Conservation (phyloP, 1,284 basidiomycete genomes). For the Moniliella sp. region DNA sequence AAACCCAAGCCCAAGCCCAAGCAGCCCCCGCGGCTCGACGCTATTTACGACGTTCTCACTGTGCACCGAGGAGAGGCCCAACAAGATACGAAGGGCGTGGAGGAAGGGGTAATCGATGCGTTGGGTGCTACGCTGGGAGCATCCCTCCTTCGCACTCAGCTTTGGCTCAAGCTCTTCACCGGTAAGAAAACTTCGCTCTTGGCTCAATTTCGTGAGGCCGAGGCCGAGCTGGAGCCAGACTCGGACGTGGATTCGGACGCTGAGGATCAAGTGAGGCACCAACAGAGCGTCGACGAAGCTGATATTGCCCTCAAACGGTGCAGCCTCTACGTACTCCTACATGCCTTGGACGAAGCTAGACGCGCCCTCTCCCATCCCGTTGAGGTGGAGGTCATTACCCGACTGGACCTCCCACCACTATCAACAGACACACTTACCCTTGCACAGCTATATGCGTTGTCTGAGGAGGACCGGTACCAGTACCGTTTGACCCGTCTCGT, state of each 20-base stretch:
- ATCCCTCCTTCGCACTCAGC: too few species aligned
- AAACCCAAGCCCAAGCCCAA: too few species aligned
- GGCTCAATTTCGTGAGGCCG: neutral
- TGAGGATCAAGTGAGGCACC: too few species aligned
- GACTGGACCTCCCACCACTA: neutral
- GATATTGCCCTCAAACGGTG: neutral
- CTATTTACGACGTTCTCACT: too few species aligned
- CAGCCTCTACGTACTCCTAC: neutral
- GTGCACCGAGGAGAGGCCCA: too few species aligned
- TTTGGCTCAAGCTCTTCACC: neutral
- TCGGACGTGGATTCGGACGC: too few species aligned
- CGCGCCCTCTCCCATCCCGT: neutral
- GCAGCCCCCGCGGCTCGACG: too few species aligned
- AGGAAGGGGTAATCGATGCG: too few species aligned
- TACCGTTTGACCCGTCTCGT: neutral
- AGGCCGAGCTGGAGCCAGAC: neutral
- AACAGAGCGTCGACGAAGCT: neutral
- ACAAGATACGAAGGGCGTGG: too few species aligned
- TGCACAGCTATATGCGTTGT: neutral
- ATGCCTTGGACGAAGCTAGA: neutral
- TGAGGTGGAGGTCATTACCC: neutral
- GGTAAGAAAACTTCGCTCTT: neutral
- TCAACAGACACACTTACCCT: neutral
- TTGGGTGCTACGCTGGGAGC: too few species aligned
- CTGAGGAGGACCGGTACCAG: neutral